Conservation (phyloP, 306 rosid genomes). For the Corylus heterophylla region DNA sequence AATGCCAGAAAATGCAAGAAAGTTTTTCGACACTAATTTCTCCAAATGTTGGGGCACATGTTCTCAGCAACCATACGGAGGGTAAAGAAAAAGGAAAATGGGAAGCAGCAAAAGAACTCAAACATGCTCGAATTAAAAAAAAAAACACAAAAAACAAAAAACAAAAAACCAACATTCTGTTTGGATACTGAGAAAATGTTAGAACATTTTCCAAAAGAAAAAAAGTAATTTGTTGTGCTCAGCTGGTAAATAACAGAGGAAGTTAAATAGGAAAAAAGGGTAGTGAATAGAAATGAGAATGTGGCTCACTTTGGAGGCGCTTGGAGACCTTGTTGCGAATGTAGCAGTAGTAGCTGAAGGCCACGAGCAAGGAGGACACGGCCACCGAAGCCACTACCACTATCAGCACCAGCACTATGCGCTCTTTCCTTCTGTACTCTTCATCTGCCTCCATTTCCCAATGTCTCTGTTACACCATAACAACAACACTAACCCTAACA, state of each 20-base stretch:
- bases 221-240: background rate
- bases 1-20: background rate
- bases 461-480: background rate
- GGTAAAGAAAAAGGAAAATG: slow-evolving; percentile 3
- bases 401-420: slow-evolving; percentile 50
- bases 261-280: background rate
- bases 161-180: background rate
- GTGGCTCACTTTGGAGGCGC: slow-evolving; percentile 57
- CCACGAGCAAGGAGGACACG: slow-evolving; percentile 66
- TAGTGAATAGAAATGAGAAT: background rate
- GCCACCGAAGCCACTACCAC: slow-evolving; percentile 72
- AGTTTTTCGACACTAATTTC: background rate
- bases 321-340: slow-evolving; percentile 70
- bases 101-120: background rate
- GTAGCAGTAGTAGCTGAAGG: slow-evolving; percentile 86
- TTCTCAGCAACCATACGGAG: slow-evolving; percentile 13
- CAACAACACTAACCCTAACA: slow-evolving; percentile 24
- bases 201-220: background rate
- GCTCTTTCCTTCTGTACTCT: slow-evolving; percentile 58
- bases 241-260: background rate
- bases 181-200: background rate
- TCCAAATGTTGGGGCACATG: slow-evolving; percentile 10
- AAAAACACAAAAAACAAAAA: background rate
- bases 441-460: slow-evolving; percentile 60
- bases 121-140: background rate